Base-by-base conservation (phyloP, 768 basidiomycete genomes). In the Rhizopogon salebrosus region DNA sequence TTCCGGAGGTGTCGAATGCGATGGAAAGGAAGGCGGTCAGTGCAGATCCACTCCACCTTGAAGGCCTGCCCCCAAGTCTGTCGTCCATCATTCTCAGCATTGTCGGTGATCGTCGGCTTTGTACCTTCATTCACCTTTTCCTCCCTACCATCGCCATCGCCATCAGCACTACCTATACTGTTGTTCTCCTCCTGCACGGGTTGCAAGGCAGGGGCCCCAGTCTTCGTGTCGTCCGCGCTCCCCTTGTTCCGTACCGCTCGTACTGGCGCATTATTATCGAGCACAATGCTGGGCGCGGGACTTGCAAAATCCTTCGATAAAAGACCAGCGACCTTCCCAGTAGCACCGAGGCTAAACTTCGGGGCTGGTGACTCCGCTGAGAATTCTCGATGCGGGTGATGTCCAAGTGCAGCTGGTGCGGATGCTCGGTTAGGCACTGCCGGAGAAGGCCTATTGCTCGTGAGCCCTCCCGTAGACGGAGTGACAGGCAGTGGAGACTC, bases 1-100 rank as follows among this genome's bases (percentile, higher is more conserved):
- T 98, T 98, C 38, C 90, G 83, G 48, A 97, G 68, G 63, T 92
- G 87, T 24, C 85, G 79, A 31, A 87, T 87, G 41, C 80, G 80
- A 56, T 75, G 70, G 68, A 98, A 98, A 0, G 91, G 83, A 3
- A 98, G 65, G 2, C 78, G 75, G 11, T 79, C 72, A 0, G 83
- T 88, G 58, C 78, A 80, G 41, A 94, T 57, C 95, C 95, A 97
- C 59, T 93, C 78, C 23, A 97, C 71, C 54, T 77, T 77, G 77
- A 98, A 97, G 4, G 87, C 75, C 48, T 84, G 80, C 13, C 89
- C 91, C 91, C 89, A 90, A 16, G 68, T 74, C 14, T 49, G 52
- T 66, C 67, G 22, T 66, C 55, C 53, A 35, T 49, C 42, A 36
- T 18, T 24, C 6, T 49, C 51, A 45, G 41, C 34, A 14, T 45